Conservation (phyloP, 106 monocot species). For the Dioscorea alata region DNA sequence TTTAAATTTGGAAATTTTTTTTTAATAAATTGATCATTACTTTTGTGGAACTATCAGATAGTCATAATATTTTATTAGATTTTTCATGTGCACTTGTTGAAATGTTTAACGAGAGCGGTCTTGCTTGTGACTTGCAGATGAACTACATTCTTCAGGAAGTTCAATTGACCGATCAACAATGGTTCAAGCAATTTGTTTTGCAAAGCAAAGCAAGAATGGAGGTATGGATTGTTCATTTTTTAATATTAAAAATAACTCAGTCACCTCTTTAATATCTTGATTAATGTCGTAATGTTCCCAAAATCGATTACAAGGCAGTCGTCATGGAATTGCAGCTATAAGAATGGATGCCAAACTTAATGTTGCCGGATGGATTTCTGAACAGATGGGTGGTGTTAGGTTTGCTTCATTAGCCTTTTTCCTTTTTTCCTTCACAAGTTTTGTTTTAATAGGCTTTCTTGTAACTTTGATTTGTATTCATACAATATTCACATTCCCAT, state of each 20-base stretch:
- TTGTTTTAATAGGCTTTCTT: too few species aligned
- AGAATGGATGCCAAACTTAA: constrained; percentile 99
- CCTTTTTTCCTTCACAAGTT: too few species aligned
- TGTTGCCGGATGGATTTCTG: constrained; percentile 89
- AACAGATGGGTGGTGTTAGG: constrained; percentile 96
- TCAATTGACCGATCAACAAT: constrained; percentile 80
- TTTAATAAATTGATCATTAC: too few species aligned
- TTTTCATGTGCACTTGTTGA: too few species aligned
- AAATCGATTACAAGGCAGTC: constrained; percentile 89
- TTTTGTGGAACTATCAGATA: too few species aligned
- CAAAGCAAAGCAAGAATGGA: constrained; percentile 99
- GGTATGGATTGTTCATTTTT: constrained; percentile 35
- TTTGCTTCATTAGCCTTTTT: constrained; percentile 5
- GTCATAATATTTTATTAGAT: background rate
- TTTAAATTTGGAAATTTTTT: too few species aligned
- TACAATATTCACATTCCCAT: too few species aligned
- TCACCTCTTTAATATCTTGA: constrained; percentile 2
- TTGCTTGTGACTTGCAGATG: constrained; percentile 49
- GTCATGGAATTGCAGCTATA: constrained; percentile 93
- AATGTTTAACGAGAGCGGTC: background rate
- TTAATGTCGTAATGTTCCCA: constrained; percentile 13
- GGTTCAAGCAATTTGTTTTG: constrained; percentile 95
- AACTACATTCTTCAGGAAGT: constrained; percentile 88
- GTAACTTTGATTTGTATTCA: too few species aligned
- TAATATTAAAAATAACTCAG: background rate